Percentiles rank a stretch among this genome's conserved stretches.
phyloP scores from a whole-genome alignment of 306 rosid species.

The Pyrus communis region DNA sequence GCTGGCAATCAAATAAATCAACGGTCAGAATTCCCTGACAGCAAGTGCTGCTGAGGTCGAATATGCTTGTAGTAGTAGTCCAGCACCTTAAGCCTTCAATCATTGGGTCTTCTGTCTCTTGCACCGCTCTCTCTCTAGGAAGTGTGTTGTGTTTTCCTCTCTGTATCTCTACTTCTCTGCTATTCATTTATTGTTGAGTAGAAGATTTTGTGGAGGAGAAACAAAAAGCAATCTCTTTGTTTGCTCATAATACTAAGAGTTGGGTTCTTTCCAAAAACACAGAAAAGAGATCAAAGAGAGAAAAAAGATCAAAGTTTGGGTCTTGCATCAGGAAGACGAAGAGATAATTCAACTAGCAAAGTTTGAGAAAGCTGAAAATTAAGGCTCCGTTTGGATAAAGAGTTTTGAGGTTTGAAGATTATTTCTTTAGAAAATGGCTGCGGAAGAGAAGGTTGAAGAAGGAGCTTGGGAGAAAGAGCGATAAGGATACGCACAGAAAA shows the following conservation, averaged over 20 bases:
- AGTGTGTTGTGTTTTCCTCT: background rate
- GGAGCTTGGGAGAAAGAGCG: slow-evolving; percentile 93
- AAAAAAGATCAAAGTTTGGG: background rate
- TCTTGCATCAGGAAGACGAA: background rate
- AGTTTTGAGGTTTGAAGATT: background rate
- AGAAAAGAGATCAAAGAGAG: background rate
- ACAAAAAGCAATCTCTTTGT: slow-evolving; percentile 26
- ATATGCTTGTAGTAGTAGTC: slow-evolving; percentile 13
- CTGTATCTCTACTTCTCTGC: slow-evolving; percentile 8
- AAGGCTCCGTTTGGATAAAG: slow-evolving; percentile 2
- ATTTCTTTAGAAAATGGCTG: slow-evolving; percentile 44
- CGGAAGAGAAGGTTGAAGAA: slow-evolving; percentile 57
- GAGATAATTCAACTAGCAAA: background rate
- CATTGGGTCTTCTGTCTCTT: slow-evolving; percentile 40
- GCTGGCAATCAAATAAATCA: slow-evolving; percentile 64
- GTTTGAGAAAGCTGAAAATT: slow-evolving; percentile 12
- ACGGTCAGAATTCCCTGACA: slow-evolving; percentile 38
- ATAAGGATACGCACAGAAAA: slow-evolving; percentile 6
- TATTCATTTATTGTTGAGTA: slow-evolving; percentile 20
- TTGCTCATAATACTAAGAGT: slow-evolving; percentile 21
- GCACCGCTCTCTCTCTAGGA: slow-evolving; percentile 15
- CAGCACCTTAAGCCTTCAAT: slow-evolving; percentile 53
- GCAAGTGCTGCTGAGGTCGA: slow-evolving; percentile 47
- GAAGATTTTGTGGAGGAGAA: slow-evolving; percentile 22
- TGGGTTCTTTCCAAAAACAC: slow-evolving; percentile 33